Conservation (phyloP, 2,329 filamentous ascomycete genomes). For the Aspergillus fijiensis region DNA sequence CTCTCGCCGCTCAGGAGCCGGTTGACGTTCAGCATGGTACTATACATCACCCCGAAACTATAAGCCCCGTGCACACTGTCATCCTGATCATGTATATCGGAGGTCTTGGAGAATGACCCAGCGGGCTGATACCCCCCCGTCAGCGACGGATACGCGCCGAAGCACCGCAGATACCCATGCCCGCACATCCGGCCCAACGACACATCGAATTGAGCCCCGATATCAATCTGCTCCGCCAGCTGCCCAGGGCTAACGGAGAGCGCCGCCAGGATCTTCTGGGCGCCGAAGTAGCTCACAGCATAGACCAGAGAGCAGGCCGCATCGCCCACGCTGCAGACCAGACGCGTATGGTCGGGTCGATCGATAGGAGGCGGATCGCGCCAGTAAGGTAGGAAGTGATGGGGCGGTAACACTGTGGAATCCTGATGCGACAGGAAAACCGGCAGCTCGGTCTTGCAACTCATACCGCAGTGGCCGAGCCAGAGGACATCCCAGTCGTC, state of each 20-base stretch:
- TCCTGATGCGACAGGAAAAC: constrained; percentile 17
- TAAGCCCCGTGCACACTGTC: constrained; percentile 1
- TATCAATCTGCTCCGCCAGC: constrained; percentile 22
- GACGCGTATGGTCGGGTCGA: constrained; percentile 13
- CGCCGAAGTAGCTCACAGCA: constrained; percentile 22
- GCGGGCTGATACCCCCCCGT: constrained; percentile 17
- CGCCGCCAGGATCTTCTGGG: constrained; percentile 20
- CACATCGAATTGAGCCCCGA: constrained; percentile 25
- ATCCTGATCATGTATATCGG: constrained; percentile 20
- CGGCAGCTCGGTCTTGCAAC: constrained; percentile 16
- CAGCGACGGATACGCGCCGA: constrained; percentile 19
- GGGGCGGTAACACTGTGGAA: constrained; percentile 16
- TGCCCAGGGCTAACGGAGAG: constrained; percentile 21
- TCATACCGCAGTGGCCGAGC: constrained; percentile 26
- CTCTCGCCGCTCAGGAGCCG: constrained; percentile 14
- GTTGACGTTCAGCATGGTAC: constrained; percentile 23
- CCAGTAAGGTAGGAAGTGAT: constrained; percentile 24
- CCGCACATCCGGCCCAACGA: constrained; percentile 23
- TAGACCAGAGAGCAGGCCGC: constrained; percentile 22
- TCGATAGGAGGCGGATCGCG: constrained; percentile 17
- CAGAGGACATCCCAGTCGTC: constrained; percentile 26
- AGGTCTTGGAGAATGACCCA: constrained; percentile 10
- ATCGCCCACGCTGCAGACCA: constrained; percentile 17
- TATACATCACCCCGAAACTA: constrained; percentile 21
- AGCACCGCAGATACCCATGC: constrained; percentile 21